phyloP scores from a whole-genome alignment of 306 rosid genomes.

The Dryas octopetala region DNA sequence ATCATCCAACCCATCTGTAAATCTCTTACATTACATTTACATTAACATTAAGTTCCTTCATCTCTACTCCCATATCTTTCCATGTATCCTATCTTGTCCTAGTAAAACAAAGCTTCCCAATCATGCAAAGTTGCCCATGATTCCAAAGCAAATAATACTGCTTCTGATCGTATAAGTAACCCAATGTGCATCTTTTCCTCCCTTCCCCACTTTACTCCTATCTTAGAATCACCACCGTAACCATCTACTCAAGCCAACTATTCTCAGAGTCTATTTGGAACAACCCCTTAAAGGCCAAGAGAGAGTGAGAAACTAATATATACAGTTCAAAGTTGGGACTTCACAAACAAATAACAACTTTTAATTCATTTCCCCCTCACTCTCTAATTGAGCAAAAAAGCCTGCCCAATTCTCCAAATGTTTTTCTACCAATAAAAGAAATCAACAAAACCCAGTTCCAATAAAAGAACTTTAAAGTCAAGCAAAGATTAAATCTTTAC shows the following conservation, averaged over 20 bases:
- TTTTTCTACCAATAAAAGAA: background rate
- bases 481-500: background rate
- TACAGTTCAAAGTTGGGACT: background rate
- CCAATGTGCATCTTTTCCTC: background rate
- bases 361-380: background rate
- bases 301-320: background rate
- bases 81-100: background rate
- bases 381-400: background rate
- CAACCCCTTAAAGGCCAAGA: background rate
- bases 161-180: background rate
- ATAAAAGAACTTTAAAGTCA: background rate
- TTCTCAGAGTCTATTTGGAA: background rate
- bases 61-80: background rate
- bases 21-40: background rate
- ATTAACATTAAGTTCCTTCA: background rate
- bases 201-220: background rate
- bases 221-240: background rate
- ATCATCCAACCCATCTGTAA: background rate
- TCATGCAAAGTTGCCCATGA: background rate
- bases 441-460: conserved; percentile 2
- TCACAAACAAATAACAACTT: background rate
- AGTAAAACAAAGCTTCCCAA: background rate
- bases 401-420: background rate
- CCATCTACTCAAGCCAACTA: background rate
- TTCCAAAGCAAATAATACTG: background rate